These are phyloP conservation scores for Ophiostoma ips DNA, from an alignment of 2,329 filamentous ascomycete genomes.

Conservation along the genomic window DNA sequence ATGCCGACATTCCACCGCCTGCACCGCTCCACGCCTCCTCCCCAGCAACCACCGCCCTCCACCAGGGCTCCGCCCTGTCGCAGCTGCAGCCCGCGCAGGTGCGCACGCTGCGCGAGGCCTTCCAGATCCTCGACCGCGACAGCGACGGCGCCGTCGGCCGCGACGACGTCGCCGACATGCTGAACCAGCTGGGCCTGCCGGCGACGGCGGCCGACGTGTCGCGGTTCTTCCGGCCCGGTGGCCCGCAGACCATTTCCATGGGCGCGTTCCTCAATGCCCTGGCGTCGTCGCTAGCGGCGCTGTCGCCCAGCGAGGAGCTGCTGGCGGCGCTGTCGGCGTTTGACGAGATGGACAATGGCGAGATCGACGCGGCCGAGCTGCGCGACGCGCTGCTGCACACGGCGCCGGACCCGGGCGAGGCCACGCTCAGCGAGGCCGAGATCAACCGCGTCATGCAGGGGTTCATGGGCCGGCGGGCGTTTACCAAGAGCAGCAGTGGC, in stretches of 20 bases:
- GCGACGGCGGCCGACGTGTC: slow-evolving; percentile 57
- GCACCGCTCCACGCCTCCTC: no score
- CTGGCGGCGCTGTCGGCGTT: slow-evolving; percentile 87
- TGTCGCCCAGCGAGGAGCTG: slow-evolving; percentile 69
- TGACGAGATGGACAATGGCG: slow-evolving; percentile 88
- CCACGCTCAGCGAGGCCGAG: slow-evolving; percentile 52
- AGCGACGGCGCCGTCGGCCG: slow-evolving; percentile 72
- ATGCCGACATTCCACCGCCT: slow-evolving; percentile 19
- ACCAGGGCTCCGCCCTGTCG: slow-evolving; percentile 43
- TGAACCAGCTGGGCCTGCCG: slow-evolving; percentile 72
- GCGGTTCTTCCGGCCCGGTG: slow-evolving; percentile 65
- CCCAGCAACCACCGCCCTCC: not conserved
- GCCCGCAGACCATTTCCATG: slow-evolving; percentile 62
- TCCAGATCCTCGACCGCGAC: slow-evolving; percentile 82
- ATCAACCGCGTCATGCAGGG: slow-evolving; percentile 79
- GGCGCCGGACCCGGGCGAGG: slow-evolving; percentile 58
- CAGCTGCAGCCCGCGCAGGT: slow-evolving; percentile 72
- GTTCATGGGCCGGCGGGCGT: slow-evolving; percentile 72
- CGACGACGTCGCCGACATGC: slow-evolving; percentile 76
- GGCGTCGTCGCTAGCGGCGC: slow-evolving; percentile 54
- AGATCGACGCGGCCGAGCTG: slow-evolving; percentile 72
- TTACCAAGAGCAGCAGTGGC: slow-evolving; percentile 58
- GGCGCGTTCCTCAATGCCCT: slow-evolving; percentile 76
- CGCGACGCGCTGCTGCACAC: slow-evolving; percentile 74
- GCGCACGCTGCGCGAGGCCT: slow-evolving; percentile 78